Conservation (phyloP, 208 protist genomes). For the Trypanosomatidae sp. region DNA sequence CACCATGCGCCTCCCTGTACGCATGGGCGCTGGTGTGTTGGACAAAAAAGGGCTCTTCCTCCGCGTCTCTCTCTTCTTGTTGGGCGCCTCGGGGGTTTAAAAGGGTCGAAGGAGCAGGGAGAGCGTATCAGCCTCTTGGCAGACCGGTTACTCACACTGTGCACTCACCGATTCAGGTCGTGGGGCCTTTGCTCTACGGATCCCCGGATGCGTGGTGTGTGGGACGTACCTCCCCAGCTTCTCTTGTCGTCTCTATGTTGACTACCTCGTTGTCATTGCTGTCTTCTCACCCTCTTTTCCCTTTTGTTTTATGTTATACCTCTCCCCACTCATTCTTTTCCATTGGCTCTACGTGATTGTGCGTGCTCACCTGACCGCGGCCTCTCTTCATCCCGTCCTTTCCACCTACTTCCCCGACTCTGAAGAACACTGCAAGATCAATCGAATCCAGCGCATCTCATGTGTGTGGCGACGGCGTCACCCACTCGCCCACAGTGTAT, state of each 20-base stretch:
- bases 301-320: neutral
- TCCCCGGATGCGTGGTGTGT: too few species aligned
- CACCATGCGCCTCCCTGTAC: neutral
- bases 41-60: too few species aligned
- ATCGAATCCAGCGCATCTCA: neutral
- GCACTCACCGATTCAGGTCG: too few species aligned
- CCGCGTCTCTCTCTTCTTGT: too few species aligned
- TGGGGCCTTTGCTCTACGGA: too few species aligned
- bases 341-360: slow-evolving; percentile 4
- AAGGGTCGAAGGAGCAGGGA: too few species aligned
- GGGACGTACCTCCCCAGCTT: neutral
- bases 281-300: neutral
- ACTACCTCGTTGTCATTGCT: neutral
- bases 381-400: neutral
- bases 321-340: slow-evolving; percentile 3
- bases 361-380: neutral
- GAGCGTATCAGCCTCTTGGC: too few species aligned
- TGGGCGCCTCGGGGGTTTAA: too few species aligned
- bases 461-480: neutral
- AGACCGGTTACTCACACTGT: too few species aligned
- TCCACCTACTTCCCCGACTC: neutral
- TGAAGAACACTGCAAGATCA: neutral
- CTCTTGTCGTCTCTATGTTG: neutral
- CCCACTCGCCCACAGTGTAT: neutral
- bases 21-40: neutral